phyloP scores from a whole-genome alignment of 305 asterid species.

The Fraxinus dipetala region DNA sequence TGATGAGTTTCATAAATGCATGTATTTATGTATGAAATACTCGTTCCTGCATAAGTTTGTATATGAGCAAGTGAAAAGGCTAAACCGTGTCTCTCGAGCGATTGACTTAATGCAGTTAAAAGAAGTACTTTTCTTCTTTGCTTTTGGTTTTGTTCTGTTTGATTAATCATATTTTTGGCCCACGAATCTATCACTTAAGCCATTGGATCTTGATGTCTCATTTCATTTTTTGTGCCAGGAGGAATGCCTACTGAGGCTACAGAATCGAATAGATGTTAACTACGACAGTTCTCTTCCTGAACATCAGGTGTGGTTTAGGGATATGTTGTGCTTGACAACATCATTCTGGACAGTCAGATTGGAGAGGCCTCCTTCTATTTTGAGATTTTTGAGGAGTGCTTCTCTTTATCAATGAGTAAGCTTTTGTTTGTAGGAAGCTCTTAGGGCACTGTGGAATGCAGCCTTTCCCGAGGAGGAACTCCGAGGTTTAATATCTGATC shows the following conservation, averaged over 20 bases:
- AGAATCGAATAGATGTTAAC: slow-evolving; percentile 72
- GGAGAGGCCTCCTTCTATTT: neutral
- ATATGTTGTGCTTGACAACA: neutral
- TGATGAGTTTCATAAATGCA: neutral
- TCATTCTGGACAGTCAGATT: neutral
- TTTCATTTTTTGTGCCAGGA: slow-evolving; percentile 51
- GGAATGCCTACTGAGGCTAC: slow-evolving; percentile 80
- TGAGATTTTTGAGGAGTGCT: neutral
- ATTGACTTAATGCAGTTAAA: slow-evolving; percentile 4
- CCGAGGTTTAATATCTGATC: slow-evolving; percentile 79
- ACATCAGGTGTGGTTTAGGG: slow-evolving; percentile 71
- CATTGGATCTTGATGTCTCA: slow-evolving; percentile 29
- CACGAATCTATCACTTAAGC: slow-evolving; percentile 6
- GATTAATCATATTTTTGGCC: neutral
- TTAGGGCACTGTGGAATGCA: slow-evolving; percentile 79
- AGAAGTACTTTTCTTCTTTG: neutral
- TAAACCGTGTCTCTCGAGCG: neutral
- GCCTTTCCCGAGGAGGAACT: slow-evolving; percentile 86
- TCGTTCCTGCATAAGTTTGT: slow-evolving; percentile 16
- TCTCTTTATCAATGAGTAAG: slow-evolving; percentile 16
- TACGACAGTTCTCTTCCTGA: slow-evolving; percentile 74
- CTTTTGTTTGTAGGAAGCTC: slow-evolving; percentile 61
- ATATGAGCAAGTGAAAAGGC: slow-evolving; percentile 10
- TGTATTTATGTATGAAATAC: slow-evolving; percentile 14
- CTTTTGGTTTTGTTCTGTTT: neutral